These are phyloP conservation scores for Carex littledalei DNA, from an alignment of 176 grass and related monocot genomes.

Conservation along the genomic window DNA sequence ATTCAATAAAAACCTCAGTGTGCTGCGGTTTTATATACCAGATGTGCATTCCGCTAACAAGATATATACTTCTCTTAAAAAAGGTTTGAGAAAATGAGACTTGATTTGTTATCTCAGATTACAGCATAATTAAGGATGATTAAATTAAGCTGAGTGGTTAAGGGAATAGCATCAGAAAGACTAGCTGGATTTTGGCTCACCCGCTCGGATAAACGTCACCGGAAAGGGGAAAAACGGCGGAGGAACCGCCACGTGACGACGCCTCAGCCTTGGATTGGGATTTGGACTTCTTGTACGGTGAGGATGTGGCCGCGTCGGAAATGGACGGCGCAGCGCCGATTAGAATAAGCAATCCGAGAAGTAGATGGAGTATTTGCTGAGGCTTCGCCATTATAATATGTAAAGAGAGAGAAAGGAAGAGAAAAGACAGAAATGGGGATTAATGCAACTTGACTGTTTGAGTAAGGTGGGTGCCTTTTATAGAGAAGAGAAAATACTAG, in stretches of 20 bases:
- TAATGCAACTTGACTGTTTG: not conserved
- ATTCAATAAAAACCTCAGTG: not conserved
- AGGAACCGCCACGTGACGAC: constrained; percentile 22
- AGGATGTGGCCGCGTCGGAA: not conserved
- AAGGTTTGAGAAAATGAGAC: not conserved
- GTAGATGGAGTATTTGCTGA: constrained; percentile 1
- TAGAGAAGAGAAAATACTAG: not conserved
- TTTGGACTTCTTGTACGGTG: constrained; percentile 2
- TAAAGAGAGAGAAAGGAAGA: not conserved
- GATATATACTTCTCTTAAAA: not conserved
- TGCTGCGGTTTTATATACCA: not conserved
- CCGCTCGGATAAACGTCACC: constrained; percentile 68
- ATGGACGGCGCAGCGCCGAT: constrained; percentile 8
- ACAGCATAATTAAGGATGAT: not conserved
- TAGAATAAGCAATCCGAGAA: constrained; percentile 6
- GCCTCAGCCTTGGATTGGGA: constrained; percentile 17
- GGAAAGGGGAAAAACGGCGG: constrained; percentile 58
- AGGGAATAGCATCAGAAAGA: not conserved
- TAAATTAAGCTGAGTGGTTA: not conserved
- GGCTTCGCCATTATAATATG: not conserved
- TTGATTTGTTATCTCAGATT: not conserved
- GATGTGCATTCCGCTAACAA: not conserved
- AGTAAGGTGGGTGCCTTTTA: constrained; percentile 29
- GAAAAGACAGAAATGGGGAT: not conserved
- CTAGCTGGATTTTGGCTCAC: constrained; percentile 16